Evolutionary conservation across 2,329 filamentous ascomycete species (phyloP), one percentile per base, ranked within the genome.

Genomic region (Hypoxylon sp.): DNA sequence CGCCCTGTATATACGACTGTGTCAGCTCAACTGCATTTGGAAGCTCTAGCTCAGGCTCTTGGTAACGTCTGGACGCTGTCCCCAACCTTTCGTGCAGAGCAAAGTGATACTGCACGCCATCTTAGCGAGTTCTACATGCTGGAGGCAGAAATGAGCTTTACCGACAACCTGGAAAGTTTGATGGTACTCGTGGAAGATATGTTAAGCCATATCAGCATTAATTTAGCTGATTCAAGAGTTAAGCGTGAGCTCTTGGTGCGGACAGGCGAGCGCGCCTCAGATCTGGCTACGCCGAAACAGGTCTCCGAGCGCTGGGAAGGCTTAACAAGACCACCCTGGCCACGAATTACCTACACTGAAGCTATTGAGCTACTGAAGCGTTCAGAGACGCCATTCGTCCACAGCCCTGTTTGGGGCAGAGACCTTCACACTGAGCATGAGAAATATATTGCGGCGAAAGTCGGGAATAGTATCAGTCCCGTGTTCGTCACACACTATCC

Each of bases 81-180:
- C 3, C 96, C 96, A 2, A 96, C 94, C 0, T 99, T 99, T 76
- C 89, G 96, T 37, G 96, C 96, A 3, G 96, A 97, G 78, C 90
- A 90, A 76, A 97, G 94, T 79, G 94, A 98, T 75, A 98, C 96
- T 0, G 90, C 94, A 5, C 89, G 96, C 27, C 96, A 99, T 79
- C 83, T 99, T 66, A 97, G 93, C 81, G 96, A 99, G 76, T 98
- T 99, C 75, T 98, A 98, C 81, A 98, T 99, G 96, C 87, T 99
- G 2, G 96, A 99, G 79, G 94, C 90, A 14, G 96, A 99, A 78
- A 83, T 94, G 76, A 90, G 89, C 74, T 97, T 97, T 77, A 87
- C 90, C 43, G 84, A 91, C 48, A 82, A 88, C 68, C 83, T 97
- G 70, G 81, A 85, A 29, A 82, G 86, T 25, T 84, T 99, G 71